Conservation (phyloP, 306 rosid genomes). For the Vachellia collinsii region DNA sequence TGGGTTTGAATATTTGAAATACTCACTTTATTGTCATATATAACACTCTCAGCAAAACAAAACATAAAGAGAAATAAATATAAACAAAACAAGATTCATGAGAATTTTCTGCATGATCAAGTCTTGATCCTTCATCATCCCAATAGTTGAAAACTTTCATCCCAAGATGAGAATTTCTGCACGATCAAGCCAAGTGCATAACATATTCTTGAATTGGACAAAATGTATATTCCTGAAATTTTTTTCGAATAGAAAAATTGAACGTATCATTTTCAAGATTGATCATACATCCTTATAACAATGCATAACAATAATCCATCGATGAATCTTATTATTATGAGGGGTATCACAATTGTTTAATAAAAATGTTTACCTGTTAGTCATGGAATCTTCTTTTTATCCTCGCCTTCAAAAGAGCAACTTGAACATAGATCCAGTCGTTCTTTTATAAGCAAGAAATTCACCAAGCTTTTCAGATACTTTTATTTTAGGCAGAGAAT, state of each 20-base stretch:
- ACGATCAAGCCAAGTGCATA: background rate
- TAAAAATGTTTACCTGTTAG: background rate
- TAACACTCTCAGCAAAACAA: background rate
- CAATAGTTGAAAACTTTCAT: background rate
- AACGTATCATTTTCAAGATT: background rate
- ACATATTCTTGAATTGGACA: background rate
- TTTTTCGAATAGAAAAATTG: background rate
- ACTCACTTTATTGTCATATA: background rate
- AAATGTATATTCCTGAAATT: background rate
- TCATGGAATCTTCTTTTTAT: background rate
- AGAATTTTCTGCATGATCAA: too few relatives aligned
- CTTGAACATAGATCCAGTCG: background rate
- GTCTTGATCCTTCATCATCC: background rate
- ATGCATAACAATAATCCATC: too few relatives aligned
- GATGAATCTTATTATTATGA: background rate
- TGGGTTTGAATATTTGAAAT: too few relatives aligned
- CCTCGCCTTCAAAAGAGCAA: background rate
- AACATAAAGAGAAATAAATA: background rate
- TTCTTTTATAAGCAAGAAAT: too few relatives aligned
- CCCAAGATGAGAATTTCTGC: background rate
- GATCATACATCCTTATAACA: background rate
- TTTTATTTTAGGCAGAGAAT: background rate
- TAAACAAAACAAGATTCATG: background rate
- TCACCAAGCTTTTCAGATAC: background rate
- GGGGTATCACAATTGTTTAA: background rate